Percentiles rank a stretch among this genome's conserved stretches.
Conservation (phyloP, 805 yeast species). For the Pachysolen tannophilus region DNA sequence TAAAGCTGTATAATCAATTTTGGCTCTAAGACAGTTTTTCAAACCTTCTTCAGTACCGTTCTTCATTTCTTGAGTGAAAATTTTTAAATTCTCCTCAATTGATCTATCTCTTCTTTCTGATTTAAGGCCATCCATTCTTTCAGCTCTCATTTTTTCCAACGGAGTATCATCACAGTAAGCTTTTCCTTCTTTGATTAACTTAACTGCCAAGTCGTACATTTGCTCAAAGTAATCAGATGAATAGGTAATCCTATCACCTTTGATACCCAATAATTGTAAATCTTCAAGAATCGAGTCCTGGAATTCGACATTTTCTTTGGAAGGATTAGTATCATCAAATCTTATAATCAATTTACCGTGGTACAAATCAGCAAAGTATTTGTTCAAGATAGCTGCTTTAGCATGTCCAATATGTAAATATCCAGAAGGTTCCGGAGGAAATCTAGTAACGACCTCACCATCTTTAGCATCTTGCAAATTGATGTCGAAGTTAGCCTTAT, state of each 20-base stretch:
- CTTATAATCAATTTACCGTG: constrained; percentile 95
- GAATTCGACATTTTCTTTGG: constrained; percentile 92
- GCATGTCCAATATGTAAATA: constrained; percentile 99
- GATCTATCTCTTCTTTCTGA: constrained; percentile 88
- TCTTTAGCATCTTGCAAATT: constrained; percentile 84
- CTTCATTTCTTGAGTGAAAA: constrained; percentile 89
- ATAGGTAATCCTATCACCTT: constrained; percentile 81
- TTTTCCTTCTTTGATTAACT: constrained; percentile 88
- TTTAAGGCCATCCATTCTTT: constrained; percentile 96
- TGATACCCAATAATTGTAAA: constrained; percentile 80
- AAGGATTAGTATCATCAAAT: constrained; percentile 97
- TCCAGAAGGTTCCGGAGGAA: constrained; percentile 99
- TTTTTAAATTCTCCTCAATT: constrained; percentile 82
- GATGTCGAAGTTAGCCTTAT: constrained; percentile 93
- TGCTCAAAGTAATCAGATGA: constrained; percentile 90
- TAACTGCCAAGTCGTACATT: constrained; percentile 81
- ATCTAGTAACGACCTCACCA: constrained; percentile 96
- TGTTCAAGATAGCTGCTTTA: constrained; percentile 94
- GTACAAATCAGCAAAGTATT: constrained; percentile 92
- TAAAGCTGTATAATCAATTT: constrained; percentile 82
- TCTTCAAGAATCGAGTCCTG: constrained; percentile 93
- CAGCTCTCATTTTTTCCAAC: constrained; percentile 92
- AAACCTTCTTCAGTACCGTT: constrained; percentile 90
- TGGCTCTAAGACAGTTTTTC: constrained; percentile 92
- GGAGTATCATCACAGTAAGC: constrained; percentile 98